Evolutionary conservation across 306 rosid species (phyloP).

Genomic region (Mucuna pruriens): DNA sequence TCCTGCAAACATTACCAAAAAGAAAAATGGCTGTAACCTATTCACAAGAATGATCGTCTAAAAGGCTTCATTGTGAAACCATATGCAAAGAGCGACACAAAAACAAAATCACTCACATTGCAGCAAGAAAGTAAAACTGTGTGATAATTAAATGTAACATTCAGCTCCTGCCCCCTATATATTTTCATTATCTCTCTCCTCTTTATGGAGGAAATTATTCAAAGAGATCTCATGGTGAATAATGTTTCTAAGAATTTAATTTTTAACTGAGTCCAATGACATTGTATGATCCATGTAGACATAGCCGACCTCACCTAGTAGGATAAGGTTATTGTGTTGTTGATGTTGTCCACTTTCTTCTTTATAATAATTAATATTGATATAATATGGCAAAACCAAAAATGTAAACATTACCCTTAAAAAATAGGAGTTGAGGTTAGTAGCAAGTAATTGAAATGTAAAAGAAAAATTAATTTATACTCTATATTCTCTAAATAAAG

Average conservation of each 20-base stretch:
- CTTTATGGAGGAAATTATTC: neutral
- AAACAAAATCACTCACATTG: neutral
- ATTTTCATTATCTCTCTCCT: neutral
- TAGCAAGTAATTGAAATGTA: neutral
- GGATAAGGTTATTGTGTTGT: neutral
- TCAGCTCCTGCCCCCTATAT: neutral
- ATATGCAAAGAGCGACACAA: neutral
- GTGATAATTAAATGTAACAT: neutral
- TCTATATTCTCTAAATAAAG: neutral
- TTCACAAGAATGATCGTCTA: neutral
- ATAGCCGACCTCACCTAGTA: neutral
- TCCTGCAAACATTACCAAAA: conserved; percentile 59
- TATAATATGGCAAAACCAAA: neutral
- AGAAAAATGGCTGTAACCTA: conserved; percentile 12
- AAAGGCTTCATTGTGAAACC: neutral
- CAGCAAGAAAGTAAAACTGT: neutral
- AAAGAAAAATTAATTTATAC: neutral
- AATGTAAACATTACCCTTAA: neutral
- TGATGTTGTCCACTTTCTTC: neutral
- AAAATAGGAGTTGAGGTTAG: neutral
- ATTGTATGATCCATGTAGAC: neutral
- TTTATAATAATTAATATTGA: neutral
- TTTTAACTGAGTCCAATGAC: neutral
- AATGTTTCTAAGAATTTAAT: too few species aligned
- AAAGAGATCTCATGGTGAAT: neutral